Evolutionary conservation across 1,284 basidiomycete species (phyloP).

Genomic region (Ustanciosporium gigantosporum): DNA sequence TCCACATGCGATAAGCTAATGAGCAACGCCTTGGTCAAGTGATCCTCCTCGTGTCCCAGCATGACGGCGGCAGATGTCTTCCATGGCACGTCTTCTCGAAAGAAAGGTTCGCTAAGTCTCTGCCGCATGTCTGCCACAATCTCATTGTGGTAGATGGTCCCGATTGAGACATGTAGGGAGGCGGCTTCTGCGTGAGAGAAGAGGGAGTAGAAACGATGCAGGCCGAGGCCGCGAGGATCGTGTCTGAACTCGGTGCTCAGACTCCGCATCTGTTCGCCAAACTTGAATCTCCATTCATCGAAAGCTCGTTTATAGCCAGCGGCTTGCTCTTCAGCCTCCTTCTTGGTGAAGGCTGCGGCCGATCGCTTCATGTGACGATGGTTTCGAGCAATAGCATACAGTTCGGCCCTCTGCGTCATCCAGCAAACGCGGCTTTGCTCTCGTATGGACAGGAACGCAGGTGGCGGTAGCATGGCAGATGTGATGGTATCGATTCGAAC

Average conservation of each 20-base stretch:
- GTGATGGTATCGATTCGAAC: slow-evolving; percentile 9
- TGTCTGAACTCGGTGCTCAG: slow-evolving; percentile 24
- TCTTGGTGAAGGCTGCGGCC: slow-evolving; percentile 16
- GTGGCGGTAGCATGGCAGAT: slow-evolving; percentile 15
- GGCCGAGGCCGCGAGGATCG: slow-evolving; percentile 24
- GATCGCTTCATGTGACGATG: slow-evolving; percentile 26
- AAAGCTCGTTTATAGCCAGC: slow-evolving; percentile 20
- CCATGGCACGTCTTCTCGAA: slow-evolving; percentile 15
- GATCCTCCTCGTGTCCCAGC: slow-evolving; percentile 25
- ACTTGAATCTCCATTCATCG: slow-evolving; percentile 36
- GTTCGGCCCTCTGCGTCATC: slow-evolving; percentile 33
- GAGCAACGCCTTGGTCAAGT: slow-evolving; percentile 23
- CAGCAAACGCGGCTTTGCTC: slow-evolving; percentile 36
- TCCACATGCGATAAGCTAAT: slow-evolving; percentile 31
- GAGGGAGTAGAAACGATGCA: slow-evolving; percentile 33
- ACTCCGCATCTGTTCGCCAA: slow-evolving; percentile 36
- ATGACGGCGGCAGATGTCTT: slow-evolving; percentile 22
- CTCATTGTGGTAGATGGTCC: slow-evolving; percentile 30
- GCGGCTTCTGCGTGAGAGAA: slow-evolving; percentile 29
- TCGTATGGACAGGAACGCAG: slow-evolving; percentile 19
- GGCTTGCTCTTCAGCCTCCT: slow-evolving; percentile 26
- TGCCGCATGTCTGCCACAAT: slow-evolving; percentile 29
- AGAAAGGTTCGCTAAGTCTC: slow-evolving; percentile 20
- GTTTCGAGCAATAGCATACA: slow-evolving; percentile 22
- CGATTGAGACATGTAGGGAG: slow-evolving; percentile 21